Percentiles rank a stretch among this genome's conserved stretches.
Conservation (phyloP, 345 rosid species). For the Mercurialis annua region DNA sequence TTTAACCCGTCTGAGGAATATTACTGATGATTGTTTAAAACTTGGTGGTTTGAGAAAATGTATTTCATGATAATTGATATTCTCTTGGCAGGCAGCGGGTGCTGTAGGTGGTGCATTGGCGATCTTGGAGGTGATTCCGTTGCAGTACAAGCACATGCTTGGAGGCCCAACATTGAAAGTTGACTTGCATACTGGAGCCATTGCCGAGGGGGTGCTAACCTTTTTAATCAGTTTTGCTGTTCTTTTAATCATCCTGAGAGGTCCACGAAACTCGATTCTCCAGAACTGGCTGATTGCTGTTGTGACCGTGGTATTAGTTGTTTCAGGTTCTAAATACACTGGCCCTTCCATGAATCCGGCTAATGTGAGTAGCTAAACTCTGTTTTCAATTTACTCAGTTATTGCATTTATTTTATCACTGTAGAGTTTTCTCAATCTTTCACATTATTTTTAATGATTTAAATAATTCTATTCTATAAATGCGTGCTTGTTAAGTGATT, state of each 20-base stretch:
- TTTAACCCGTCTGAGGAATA: not conserved
- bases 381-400: not conserved
- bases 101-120: constrained; percentile 92
- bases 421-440: not conserved
- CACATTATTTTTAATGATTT: not conserved
- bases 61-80: constrained; percentile 9
- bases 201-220: constrained; percentile 83
- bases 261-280: constrained; percentile 52
- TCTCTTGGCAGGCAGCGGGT: constrained; percentile 67
- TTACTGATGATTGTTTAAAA: not conserved
- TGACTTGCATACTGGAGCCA: constrained; percentile 76
- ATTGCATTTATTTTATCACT: not conserved
- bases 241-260: constrained; percentile 65
- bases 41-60: not conserved
- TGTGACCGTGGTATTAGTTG: constrained; percentile 56
- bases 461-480: too few species aligned
- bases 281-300: constrained; percentile 65
- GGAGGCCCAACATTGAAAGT: constrained; percentile 67
- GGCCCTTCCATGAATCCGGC: constrained; percentile 99
- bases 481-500: too few species aligned
- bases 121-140: constrained; percentile 70
- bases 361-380: constrained; percentile 58
- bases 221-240: constrained; percentile 66
- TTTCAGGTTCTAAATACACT: constrained; percentile 60
- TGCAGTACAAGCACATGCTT: constrained; percentile 62